Evolutionary conservation across 2,329 filamentous ascomycete species (phyloP).

Genomic region (Fusarium sp.): DNA sequence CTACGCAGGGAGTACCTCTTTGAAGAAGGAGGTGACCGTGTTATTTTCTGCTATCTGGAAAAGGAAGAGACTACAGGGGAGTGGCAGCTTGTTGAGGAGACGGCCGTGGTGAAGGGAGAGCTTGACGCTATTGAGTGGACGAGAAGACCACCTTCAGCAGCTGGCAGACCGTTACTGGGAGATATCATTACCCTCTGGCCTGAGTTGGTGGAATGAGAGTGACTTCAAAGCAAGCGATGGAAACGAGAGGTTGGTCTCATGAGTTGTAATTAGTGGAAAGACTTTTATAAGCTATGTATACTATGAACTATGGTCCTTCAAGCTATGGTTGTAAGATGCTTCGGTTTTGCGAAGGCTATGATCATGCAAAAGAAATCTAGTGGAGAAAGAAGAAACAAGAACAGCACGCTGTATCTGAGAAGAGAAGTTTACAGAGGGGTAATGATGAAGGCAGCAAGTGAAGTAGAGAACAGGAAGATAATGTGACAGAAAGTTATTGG

Average conservation of each 20-base stretch:
- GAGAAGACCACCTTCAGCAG: conserved; percentile 21
- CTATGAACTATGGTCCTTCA: not conserved
- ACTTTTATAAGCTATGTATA: not conserved
- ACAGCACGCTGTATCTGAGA: not conserved
- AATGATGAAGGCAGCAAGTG: accelerated
- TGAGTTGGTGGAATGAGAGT: not conserved
- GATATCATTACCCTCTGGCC: conserved; percentile 18
- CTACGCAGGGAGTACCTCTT: conserved; percentile 47
- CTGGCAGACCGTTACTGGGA: conserved; percentile 23
- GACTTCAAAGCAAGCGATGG: not conserved
- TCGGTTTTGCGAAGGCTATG: not conserved
- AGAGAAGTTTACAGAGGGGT: not conserved
- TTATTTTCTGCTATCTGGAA: conserved; percentile 44
- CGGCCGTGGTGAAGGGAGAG: conserved; percentile 10
- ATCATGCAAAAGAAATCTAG: not conserved
- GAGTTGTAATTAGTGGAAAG: not conserved
- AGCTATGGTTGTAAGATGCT: not conserved
- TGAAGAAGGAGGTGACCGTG: conserved; percentile 45
- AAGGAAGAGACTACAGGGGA: conserved; percentile 26
- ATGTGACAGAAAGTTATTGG: not conserved
- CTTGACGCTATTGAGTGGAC: conserved; percentile 22
- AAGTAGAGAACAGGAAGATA: not conserved
- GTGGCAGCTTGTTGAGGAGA: conserved; percentile 34
- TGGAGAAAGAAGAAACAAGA: not conserved
- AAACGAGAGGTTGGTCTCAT: not conserved